These are phyloP conservation scores for Aspergillus brunneoviolaceus DNA, from an alignment of 2,329 filamentous ascomycete genomes.

Conservation along the genomic window DNA sequence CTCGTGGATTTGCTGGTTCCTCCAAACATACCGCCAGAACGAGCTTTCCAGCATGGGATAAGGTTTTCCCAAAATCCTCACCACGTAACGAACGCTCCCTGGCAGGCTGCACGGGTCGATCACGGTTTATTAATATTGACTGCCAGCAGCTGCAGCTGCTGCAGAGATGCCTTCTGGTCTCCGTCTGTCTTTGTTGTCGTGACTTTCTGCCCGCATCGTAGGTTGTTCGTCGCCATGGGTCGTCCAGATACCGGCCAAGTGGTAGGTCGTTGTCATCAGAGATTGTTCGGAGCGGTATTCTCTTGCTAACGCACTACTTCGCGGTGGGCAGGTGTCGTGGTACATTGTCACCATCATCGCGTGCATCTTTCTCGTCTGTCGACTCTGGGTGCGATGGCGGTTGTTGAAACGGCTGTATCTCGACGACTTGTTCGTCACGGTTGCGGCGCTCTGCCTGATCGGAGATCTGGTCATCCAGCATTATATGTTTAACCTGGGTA, in stretches of 20 bases:
- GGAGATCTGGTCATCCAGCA: slow-evolving; percentile 22
- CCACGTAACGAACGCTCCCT: background rate
- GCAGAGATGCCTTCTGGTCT: background rate
- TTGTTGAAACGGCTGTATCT: slow-evolving; percentile 19
- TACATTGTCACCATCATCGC: slow-evolving; percentile 21
- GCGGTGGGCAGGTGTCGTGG: slow-evolving; percentile 17
- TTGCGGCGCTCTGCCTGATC: slow-evolving; percentile 17
- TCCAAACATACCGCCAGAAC: background rate
- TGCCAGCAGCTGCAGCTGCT: background rate
- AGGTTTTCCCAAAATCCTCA: background rate
- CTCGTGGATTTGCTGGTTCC: background rate
- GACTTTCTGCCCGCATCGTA: background rate
- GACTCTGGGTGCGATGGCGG: slow-evolving; percentile 17
- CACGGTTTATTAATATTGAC: background rate
- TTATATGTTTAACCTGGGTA: slow-evolving; percentile 23
- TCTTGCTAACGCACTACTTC: background rate
- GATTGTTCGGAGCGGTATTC: background rate
- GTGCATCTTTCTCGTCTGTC: slow-evolving; percentile 16
- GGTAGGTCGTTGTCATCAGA: slow-evolving; percentile 10
- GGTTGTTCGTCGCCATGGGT: slow-evolving; percentile 12
- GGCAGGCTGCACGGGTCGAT: background rate
- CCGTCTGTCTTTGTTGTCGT: background rate
- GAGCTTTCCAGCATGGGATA: background rate
- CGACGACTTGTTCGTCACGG: slow-evolving; percentile 17
- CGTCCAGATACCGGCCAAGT: slow-evolving; percentile 18